These are phyloP conservation scores for Amanita molliuscula DNA, from an alignment of 768 basidiomycete genomes.

Conservation along the genomic window DNA sequence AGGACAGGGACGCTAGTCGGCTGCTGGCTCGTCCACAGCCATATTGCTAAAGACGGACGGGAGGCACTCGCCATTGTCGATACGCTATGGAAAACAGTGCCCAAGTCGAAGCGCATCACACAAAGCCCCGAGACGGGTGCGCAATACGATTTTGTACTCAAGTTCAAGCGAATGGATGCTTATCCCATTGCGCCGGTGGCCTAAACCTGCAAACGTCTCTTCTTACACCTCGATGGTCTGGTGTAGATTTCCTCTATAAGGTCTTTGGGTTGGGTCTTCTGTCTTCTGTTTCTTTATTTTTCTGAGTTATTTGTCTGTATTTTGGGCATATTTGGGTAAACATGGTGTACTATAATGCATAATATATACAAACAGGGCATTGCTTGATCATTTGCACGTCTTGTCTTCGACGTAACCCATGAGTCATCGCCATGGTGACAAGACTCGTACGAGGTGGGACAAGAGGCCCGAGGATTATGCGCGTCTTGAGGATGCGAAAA, in stretches of 20 bases:
- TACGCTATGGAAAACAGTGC: constrained; percentile 62
- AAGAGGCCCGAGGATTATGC: neutral
- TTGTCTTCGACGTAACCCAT: neutral
- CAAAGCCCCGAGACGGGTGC: constrained; percentile 74
- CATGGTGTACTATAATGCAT: constrained; percentile 2
- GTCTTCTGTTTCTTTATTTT: neutral
- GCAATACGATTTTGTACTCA: constrained; percentile 66
- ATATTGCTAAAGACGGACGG: constrained; percentile 47
- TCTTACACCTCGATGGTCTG: neutral
- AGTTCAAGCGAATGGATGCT: constrained; percentile 26
- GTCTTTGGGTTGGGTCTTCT: neutral
- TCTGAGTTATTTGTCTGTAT: neutral
- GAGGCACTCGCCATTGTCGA: constrained; percentile 59
- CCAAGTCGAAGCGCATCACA: constrained; percentile 68
- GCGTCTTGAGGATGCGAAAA: neutral
- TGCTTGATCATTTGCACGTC: neutral
- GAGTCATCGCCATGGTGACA: neutral
- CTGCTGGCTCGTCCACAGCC: constrained; percentile 69
- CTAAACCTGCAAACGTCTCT: neutral
- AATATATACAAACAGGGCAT: neutral
- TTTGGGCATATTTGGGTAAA: neutral
- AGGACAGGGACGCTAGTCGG: constrained; percentile 54
- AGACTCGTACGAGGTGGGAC: constrained; percentile 1
- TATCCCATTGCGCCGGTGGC: neutral
- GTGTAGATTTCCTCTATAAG: neutral